phyloP scores from a whole-genome alignment of 1,284 basidiomycete species.

The Puccinia novopanici region DNA sequence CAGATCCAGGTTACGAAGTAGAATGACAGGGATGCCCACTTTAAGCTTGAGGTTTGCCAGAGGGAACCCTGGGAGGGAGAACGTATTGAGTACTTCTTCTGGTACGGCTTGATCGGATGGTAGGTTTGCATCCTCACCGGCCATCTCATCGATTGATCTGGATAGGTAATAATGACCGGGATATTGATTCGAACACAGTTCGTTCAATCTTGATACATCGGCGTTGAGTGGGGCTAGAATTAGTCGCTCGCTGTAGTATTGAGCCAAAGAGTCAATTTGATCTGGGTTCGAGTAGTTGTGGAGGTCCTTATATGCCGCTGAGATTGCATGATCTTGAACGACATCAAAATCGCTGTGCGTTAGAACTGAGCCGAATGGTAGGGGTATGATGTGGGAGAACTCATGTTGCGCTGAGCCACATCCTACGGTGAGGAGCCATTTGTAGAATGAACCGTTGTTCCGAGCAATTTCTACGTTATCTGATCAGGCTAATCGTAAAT shows the following conservation, averaged over 20 bases:
- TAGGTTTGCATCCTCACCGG: background rate
- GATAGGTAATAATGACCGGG: background rate
- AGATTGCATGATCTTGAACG: background rate
- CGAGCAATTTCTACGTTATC: background rate
- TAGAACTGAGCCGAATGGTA: background rate
- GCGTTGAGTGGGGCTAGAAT: background rate
- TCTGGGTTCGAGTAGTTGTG: background rate
- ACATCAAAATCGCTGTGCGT: background rate
- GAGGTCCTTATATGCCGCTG: background rate
- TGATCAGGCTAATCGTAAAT: background rate
- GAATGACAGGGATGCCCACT: no score
- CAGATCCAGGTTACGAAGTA: conserved; percentile 59
- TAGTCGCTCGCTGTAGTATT: background rate
- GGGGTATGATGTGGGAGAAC: background rate
- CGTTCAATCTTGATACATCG: background rate
- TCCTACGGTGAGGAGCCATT: background rate
- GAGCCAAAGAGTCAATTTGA: background rate
- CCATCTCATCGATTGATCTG: background rate
- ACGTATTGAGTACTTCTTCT: no score
- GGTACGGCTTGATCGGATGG: no score
- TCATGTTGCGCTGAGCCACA: background rate
- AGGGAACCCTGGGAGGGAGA: background rate
- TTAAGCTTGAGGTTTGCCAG: background rate
- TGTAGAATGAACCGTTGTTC: background rate
- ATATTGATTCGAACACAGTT: background rate